These are phyloP conservation scores for Hawksworthiomyces lignivorus DNA, from an alignment of 2,329 filamentous ascomycete genomes.

Conservation along the genomic window DNA sequence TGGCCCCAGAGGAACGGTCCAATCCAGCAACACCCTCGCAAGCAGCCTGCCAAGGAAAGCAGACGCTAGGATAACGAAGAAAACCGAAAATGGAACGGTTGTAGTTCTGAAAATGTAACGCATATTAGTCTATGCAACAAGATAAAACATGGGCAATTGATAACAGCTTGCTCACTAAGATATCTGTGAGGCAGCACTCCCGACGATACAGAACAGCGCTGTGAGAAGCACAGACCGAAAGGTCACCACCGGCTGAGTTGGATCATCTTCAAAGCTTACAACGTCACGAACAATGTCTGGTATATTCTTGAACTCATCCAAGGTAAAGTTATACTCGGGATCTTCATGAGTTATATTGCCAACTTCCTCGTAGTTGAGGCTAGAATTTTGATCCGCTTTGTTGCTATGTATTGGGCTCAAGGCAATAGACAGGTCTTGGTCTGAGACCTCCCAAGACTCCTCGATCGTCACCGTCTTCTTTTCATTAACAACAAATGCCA, in stretches of 20 bases:
- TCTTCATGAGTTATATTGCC: no score
- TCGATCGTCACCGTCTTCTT: no score
- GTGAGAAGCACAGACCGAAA: slow-evolving; percentile 16
- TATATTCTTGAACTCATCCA: slow-evolving; percentile 8
- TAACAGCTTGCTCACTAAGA: slow-evolving; percentile 6
- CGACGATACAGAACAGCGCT: slow-evolving; percentile 12
- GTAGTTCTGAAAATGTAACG: slow-evolving; percentile 14
- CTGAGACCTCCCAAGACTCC: no score
- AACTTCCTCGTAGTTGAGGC: no score
- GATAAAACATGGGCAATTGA: no score
- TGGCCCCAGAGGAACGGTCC: slow-evolving; percentile 10
- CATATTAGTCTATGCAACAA: no score
- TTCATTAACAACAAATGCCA: no score
- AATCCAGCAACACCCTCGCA: slow-evolving; percentile 14
- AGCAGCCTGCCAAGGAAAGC: slow-evolving; percentile 14
- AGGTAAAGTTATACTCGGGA: no score
- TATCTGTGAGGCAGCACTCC: slow-evolving; percentile 14
- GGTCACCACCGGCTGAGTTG: slow-evolving; percentile 12
- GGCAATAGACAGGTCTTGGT: no score
- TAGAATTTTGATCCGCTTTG: no score
- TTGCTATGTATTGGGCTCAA: no score
- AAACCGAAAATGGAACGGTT: slow-evolving; percentile 14
- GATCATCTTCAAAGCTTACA: slow-evolving; percentile 17
- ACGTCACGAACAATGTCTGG: slow-evolving; percentile 16
- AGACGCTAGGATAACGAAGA: slow-evolving; percentile 17